These are phyloP conservation scores for Akanthomyces uredinophilus DNA, from an alignment of 2,329 filamentous ascomycete genomes.

Conservation along the genomic window DNA sequence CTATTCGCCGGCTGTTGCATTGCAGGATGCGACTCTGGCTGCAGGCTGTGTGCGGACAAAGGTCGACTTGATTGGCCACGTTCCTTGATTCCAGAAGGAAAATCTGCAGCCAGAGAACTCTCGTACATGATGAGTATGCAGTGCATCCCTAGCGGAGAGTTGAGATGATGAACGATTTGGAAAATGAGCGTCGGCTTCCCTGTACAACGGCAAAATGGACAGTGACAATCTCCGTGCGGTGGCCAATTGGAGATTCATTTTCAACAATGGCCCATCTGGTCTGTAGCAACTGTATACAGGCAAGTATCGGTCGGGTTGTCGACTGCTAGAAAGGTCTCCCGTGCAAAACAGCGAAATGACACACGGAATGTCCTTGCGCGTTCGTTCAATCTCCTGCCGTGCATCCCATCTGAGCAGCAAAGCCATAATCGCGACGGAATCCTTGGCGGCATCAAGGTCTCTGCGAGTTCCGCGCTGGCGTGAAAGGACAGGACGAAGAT, in stretches of 20 bases:
- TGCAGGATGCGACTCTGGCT: not conserved
- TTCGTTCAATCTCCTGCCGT: not conserved
- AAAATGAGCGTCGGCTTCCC: not conserved
- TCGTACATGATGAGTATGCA: slow-evolving; percentile 1
- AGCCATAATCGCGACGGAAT: not conserved
- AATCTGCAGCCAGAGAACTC: not conserved
- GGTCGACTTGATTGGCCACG: not conserved
- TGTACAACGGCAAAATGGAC: not conserved
- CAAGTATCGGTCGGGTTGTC: no score
- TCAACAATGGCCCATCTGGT: no score
- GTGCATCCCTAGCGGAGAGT: not conserved
- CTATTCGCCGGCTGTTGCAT: slow-evolving; percentile 1
- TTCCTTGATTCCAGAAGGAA: not conserved
- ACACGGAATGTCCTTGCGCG: not conserved
- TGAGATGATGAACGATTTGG: not conserved
- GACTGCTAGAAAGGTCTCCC: not conserved
- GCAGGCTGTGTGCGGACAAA: not conserved
- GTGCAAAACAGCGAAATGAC: not conserved
- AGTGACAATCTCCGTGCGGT: no score
- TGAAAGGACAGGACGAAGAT: not conserved
- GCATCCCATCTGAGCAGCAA: not conserved
- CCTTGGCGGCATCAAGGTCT: not conserved
- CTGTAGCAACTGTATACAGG: no score
- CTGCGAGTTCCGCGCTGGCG: not conserved
- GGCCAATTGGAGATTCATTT: no score